A percentile compares a stretch with the other conserved stretches of the same genome.
Evolutionary conservation across 495 filamentous ascomycete genomes (phyloP).

Genomic region (Podospora australis): DNA sequence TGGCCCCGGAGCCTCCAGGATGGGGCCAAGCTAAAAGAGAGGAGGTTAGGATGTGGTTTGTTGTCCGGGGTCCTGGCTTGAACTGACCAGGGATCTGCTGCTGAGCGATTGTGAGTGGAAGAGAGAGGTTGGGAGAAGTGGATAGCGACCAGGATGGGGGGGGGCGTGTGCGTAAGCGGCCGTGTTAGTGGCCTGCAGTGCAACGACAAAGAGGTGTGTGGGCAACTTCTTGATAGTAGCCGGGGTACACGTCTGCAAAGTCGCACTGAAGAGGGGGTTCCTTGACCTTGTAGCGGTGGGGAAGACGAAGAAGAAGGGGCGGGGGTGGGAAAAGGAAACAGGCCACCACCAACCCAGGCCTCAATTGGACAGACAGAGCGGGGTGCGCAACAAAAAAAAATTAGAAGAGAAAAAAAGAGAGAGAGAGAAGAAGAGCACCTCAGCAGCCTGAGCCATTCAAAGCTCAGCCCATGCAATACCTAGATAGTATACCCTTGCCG

Average conservation of each 20-base stretch:
- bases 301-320: conserved; percentile 2
- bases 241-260: conserved; percentile 18
- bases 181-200: conserved; percentile 14
- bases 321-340: conserved; percentile 1
- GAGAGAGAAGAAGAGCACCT: no score
- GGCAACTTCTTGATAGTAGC: conserved; percentile 8
- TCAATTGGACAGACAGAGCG: no score
- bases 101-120: conserved; percentile 18
- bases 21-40: conserved; percentile 13
- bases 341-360: background rate
- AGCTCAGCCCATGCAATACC: no score
- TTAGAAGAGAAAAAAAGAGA: no score
- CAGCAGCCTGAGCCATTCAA: no score
- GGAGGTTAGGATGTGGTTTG: conserved; percentile 11
- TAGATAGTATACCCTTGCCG: no score
- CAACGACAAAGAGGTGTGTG: conserved; percentile 22
- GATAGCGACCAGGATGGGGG: conserved; percentile 7
- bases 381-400: background rate
- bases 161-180: conserved; percentile 18
- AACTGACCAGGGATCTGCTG: conserved; percentile 18
- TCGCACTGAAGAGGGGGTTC: conserved; percentile 12
- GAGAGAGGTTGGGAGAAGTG: conserved; percentile 23
- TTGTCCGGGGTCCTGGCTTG: conserved; percentile 20
- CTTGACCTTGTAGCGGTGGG: conserved; percentile 1
- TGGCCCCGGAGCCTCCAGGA: conserved; percentile 17